Conservation (phyloP, 2,329 filamentous ascomycete genomes). For the Colletotrichum sidae region DNA sequence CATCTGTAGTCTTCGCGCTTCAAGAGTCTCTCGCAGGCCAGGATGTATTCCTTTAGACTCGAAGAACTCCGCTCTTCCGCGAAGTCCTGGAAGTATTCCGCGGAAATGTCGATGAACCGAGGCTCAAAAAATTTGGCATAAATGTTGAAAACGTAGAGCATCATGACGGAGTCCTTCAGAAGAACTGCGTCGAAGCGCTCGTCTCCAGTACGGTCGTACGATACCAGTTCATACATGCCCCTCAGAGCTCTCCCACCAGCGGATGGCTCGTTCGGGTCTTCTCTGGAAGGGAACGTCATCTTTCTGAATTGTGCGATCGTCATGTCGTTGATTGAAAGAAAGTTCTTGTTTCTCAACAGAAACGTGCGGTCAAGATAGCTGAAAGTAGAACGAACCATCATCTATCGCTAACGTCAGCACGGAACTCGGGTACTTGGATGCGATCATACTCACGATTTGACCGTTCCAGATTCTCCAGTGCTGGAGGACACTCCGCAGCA, state of each 20-base stretch:
- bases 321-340: slow-evolving; percentile 83
- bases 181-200: slow-evolving; percentile 69
- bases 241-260: slow-evolving; percentile 53
- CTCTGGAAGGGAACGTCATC: slow-evolving; percentile 57
- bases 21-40: slow-evolving; percentile 76
- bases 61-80: slow-evolving; percentile 73
- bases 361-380: slow-evolving; percentile 95
- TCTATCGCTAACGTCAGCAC: slow-evolving; percentile 54
- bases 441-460: slow-evolving; percentile 70
- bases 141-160: slow-evolving; percentile 86
- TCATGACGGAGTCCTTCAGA: slow-evolving; percentile 81
- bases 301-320: slow-evolving; percentile 80
- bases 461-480: slow-evolving; percentile 84
- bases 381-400: slow-evolving; percentile 86
- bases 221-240: slow-evolving; percentile 82
- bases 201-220: slow-evolving; percentile 73
- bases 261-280: slow-evolving; percentile 36
- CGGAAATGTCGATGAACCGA: slow-evolving; percentile 75
- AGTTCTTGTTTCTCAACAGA: slow-evolving; percentile 78
- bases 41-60: slow-evolving; percentile 80
- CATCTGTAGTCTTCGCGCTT: slow-evolving; percentile 80
- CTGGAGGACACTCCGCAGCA: slow-evolving; percentile 66
- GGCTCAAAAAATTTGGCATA: slow-evolving; percentile 87
- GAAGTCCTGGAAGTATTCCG: slow-evolving; percentile 76
- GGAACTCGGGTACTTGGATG: slow-evolving; percentile 30